Percentiles rank a stretch among this genome's conserved stretches.
These are phyloP conservation scores for Psilocybe sp. DNA, from an alignment of 768 basidiomycete species.

Conservation along the genomic window DNA sequence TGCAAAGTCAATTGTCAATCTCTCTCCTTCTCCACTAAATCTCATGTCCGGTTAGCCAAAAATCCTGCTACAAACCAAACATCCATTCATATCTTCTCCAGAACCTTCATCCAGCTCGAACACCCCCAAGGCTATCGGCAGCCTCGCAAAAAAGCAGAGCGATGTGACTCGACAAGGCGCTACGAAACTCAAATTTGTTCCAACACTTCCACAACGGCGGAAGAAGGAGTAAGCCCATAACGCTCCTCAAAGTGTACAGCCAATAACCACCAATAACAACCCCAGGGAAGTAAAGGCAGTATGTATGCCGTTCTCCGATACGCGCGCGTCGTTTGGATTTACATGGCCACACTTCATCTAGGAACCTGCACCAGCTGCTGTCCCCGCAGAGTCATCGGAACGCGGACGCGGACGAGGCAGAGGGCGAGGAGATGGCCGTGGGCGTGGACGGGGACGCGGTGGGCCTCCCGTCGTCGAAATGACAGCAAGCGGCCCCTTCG, in stretches of 20 bases:
- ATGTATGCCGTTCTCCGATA: constrained; percentile 15
- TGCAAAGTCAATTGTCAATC: too few relatives aligned
- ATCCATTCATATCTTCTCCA: constrained; percentile 12
- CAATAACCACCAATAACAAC: constrained; percentile 7
- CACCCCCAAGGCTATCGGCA: constrained; percentile 66
- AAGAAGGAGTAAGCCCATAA: constrained; percentile 63
- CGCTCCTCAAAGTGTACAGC: constrained; percentile 2
- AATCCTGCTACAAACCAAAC: too few relatives aligned
- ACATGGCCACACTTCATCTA: constrained; percentile 18
- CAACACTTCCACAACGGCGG: constrained; percentile 69
- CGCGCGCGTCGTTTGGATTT: background rate
- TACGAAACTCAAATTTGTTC: constrained; percentile 78
- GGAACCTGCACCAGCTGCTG: constrained; percentile 43
- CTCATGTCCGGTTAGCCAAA: too few relatives aligned
- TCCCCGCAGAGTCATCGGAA: constrained; percentile 26
- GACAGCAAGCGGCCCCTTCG: constrained; percentile 86
- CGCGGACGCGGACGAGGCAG: constrained; percentile 45
- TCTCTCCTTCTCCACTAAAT: too few relatives aligned
- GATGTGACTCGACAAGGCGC: constrained; percentile 75
- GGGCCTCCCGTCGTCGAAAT: constrained; percentile 60
- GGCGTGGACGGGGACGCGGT: constrained; percentile 53
- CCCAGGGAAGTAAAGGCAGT: constrained; percentile 66
- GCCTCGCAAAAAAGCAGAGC: constrained; percentile 67
- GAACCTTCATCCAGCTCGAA: constrained; percentile 34
- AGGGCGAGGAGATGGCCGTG: constrained; percentile 47